A percentile compares a stretch with the other conserved stretches of the same genome.
phyloP scores from a whole-genome alignment of 2,329 filamentous ascomycete species.

The Fusarium clavum region DNA sequence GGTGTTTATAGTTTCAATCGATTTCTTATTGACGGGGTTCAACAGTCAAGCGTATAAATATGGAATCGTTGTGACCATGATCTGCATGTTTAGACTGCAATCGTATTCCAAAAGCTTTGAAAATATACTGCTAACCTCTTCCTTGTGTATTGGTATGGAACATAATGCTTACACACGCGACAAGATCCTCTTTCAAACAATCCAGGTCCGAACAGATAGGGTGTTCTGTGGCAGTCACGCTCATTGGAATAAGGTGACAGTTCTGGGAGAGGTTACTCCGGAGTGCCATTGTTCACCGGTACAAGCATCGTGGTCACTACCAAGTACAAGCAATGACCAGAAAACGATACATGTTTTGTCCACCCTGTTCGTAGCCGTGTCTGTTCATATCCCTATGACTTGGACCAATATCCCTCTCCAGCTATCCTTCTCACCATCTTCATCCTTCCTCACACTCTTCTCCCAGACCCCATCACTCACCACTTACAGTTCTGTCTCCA shows the following conservation, averaged over 20 bases:
- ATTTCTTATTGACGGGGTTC: too few species aligned
- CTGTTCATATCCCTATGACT: neutral
- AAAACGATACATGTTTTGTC: neutral
- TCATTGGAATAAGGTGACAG: too few species aligned
- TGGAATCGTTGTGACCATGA: too few species aligned
- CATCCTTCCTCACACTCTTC: neutral
- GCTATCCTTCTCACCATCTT: neutral
- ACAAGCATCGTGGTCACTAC: neutral
- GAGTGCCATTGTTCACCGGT: neutral
- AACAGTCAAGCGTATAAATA: too few species aligned
- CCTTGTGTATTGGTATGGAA: neutral
- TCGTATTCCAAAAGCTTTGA: too few species aligned
- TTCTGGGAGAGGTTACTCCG: too few species aligned
- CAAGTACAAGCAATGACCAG: neutral
- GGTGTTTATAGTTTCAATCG: too few species aligned
- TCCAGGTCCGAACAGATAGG: too few species aligned
- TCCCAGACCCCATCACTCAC: neutral
- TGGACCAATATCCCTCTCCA: neutral
- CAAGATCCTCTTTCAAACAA: neutral
- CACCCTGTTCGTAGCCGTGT: neutral
- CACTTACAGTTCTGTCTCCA: neutral
- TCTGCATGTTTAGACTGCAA: too few species aligned
- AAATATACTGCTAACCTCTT: rapidly evolving
- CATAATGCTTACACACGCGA: neutral
- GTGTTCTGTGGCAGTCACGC: neutral